Conservation (phyloP, 129 eudicot genomes). For the Flaveria trinervia region DNA sequence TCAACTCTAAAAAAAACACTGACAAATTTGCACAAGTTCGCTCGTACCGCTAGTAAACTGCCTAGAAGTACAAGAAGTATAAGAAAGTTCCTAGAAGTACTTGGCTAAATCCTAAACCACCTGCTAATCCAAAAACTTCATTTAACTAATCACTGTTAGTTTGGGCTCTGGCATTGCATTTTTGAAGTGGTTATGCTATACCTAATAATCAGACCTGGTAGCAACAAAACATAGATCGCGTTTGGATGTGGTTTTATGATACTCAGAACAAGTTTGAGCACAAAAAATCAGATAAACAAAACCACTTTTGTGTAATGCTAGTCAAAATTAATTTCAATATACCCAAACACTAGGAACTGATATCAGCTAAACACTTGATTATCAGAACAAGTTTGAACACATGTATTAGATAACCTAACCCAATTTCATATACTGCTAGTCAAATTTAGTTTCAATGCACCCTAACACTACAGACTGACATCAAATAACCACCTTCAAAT, state of each 20-base stretch:
- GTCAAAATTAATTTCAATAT: too few species aligned
- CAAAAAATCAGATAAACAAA: background rate
- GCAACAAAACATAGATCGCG: background rate
- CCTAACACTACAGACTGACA: background rate
- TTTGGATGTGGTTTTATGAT: background rate
- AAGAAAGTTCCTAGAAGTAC: too few species aligned
- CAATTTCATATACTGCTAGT: background rate
- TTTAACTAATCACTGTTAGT: background rate
- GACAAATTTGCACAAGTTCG: too few species aligned
- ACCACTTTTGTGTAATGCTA: too few species aligned
- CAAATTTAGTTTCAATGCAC: background rate
- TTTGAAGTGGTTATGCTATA: background rate
- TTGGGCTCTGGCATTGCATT: slow-evolving; percentile 4
- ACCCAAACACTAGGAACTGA: background rate
- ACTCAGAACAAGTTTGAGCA: background rate
- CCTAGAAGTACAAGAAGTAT: too few species aligned
- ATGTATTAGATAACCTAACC: background rate
- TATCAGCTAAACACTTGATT: too few species aligned
- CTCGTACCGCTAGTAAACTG: too few species aligned
- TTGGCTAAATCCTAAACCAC: too few species aligned
- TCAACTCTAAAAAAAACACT: too few species aligned
- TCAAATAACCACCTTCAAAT: background rate
- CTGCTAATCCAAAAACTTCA: too few species aligned
- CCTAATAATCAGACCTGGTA: background rate
- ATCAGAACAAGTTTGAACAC: background rate